phyloP scores from a whole-genome alignment of 768 basidiomycete genomes.

The Lactarius vividus region DNA sequence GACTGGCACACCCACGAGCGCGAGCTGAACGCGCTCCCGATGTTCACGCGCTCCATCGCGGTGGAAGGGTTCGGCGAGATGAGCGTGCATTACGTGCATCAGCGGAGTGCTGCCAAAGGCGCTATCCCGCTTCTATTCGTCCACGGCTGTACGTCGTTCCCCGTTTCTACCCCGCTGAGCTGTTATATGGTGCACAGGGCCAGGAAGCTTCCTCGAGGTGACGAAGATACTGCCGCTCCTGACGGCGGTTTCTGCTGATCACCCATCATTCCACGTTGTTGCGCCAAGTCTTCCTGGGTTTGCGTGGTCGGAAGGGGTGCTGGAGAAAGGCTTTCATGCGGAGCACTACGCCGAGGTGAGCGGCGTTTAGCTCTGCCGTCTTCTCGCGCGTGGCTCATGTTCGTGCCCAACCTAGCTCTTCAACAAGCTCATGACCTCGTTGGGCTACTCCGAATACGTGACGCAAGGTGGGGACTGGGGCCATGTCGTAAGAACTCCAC shows the following conservation, averaged over 20 bases:
- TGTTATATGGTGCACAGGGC: constrained; percentile 40
- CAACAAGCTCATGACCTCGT: constrained; percentile 35
- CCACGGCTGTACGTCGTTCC: constrained; percentile 45
- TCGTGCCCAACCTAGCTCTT: constrained; percentile 17
- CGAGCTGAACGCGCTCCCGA: too few species aligned
- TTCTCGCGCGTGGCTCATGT: neutral
- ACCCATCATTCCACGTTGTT: constrained; percentile 57
- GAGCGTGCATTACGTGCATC: too few species aligned
- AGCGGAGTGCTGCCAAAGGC: constrained; percentile 33
- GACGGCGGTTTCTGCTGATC: constrained; percentile 34
- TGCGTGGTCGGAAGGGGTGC: constrained; percentile 54
- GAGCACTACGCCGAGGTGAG: constrained; percentile 50
- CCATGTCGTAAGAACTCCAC: constrained; percentile 31
- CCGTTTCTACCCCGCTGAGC: neutral
- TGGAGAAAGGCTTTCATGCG: constrained; percentile 43
- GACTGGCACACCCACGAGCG: too few species aligned
- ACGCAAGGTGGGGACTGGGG: constrained; percentile 53
- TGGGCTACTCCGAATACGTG: constrained; percentile 37
- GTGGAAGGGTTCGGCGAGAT: too few species aligned
- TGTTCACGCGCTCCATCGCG: too few species aligned
- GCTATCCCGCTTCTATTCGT: constrained; percentile 52
- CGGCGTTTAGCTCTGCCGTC: neutral
- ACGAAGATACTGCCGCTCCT: neutral
- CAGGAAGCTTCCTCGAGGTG: constrained; percentile 23
- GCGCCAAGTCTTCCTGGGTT: constrained; percentile 52